These are phyloP conservation scores for Rubroshorea leprosula DNA, from an alignment of 345 rosid species.

Conservation along the genomic window DNA sequence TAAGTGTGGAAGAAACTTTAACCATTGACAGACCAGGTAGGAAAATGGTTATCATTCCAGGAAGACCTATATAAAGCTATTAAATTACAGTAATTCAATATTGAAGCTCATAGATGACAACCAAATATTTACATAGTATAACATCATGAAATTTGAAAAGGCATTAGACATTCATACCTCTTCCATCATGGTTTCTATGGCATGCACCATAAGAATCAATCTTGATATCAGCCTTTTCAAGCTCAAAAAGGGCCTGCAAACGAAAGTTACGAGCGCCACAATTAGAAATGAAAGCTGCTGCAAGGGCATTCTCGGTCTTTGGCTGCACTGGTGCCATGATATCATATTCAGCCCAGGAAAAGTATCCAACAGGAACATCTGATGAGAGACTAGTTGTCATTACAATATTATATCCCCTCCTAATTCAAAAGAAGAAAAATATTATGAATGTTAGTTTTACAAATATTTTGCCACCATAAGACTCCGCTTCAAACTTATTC, in stretches of 20 bases:
- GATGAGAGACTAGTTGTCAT: conserved; percentile 99
- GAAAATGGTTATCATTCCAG: not conserved
- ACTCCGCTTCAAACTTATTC: not conserved
- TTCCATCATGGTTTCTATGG: conserved; percentile 75
- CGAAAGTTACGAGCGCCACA: conserved; percentile 91
- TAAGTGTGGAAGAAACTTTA: too few species aligned
- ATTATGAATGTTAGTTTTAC: conserved; percentile 5
- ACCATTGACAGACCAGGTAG: too few species aligned
- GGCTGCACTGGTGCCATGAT: conserved; percentile 86
- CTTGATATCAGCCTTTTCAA: conserved; percentile 48
- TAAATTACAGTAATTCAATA: too few species aligned
- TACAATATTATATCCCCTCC: conserved; percentile 67
- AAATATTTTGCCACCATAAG: not conserved
- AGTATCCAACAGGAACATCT: conserved; percentile 98
- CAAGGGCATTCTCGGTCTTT: conserved; percentile 75
- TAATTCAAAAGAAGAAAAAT: conserved; percentile 24
- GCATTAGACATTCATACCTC: conserved; percentile 33
- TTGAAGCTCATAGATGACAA: too few species aligned
- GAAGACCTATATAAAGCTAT: too few species aligned
- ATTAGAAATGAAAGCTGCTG: conserved; percentile 97
- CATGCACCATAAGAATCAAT: conserved; percentile 94
- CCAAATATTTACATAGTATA: too few species aligned
- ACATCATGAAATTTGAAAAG: not conserved
- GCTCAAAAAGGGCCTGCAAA: conserved; percentile 71
- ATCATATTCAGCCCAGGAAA: conserved; percentile 98